These are phyloP conservation scores for Hypoxylon lenormandii DNA, from an alignment of 495 filamentous ascomycete species.

Conservation along the genomic window DNA sequence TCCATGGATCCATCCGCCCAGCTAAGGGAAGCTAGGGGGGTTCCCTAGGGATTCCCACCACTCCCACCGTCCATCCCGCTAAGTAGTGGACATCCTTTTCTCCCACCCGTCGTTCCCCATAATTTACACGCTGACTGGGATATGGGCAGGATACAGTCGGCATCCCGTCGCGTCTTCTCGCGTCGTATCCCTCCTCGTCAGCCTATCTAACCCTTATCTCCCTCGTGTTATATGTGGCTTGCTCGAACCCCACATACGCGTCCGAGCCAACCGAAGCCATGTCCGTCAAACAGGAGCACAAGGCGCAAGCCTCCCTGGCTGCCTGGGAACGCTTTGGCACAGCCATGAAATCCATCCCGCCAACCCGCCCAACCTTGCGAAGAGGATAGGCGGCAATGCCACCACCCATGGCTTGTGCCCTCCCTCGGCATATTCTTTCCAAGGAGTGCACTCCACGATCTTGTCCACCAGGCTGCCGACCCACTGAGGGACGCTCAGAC, in stretches of 20 bases:
- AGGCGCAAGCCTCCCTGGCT: constrained; percentile 40
- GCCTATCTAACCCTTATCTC: constrained; percentile 40
- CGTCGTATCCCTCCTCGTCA: constrained; percentile 29
- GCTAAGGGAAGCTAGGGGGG: not conserved
- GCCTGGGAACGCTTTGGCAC: constrained; percentile 25
- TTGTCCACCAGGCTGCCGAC: constrained; percentile 41
- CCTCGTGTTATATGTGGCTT: constrained; percentile 50
- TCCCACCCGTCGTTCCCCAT: constrained; percentile 13
- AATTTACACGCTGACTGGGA: not conserved
- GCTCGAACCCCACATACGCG: constrained; percentile 38
- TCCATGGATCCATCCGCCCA: constrained; percentile 35
- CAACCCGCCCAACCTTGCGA: not conserved
- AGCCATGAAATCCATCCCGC: constrained; percentile 35
- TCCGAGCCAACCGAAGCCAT: constrained; percentile 40
- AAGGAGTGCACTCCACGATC: constrained; percentile 56
- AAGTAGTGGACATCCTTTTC: too few relatives aligned
- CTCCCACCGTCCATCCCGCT: too few relatives aligned
- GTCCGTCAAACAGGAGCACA: constrained; percentile 15
- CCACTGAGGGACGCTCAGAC: constrained; percentile 42
- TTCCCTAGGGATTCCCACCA: constrained; percentile 12
- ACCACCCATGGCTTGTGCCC: constrained; percentile 40
- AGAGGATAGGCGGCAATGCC: constrained; percentile 32
- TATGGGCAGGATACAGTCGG: constrained; percentile 33
- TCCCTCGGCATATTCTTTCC: constrained; percentile 49
- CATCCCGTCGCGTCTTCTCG: constrained; percentile 43